Evolutionary conservation across 192 early-diverging fungal genomes (phyloP).

Genomic region (Dissophora ornata): DNA sequence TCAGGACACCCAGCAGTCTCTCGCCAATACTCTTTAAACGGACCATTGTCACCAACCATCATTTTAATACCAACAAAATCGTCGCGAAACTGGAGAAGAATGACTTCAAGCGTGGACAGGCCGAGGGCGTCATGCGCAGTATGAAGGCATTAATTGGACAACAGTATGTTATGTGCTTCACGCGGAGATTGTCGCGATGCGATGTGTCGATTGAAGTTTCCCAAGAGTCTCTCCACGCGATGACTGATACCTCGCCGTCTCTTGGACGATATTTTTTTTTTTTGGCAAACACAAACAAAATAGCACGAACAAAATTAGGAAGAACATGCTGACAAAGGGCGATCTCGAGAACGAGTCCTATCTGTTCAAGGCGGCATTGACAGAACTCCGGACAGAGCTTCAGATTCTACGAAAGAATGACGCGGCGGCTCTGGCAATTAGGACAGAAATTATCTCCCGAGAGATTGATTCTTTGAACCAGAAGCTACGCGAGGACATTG

Average conservation of each 20-base stretch:
- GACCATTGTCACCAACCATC: constrained; percentile 51
- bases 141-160: constrained; percentile 73
- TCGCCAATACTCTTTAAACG: constrained; percentile 20
- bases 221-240: too few species aligned
- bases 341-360: constrained; percentile 90
- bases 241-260: too few species aligned
- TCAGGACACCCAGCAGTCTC: constrained; percentile 2
- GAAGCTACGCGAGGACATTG: constrained; percentile 80
- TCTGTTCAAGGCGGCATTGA: constrained; percentile 83
- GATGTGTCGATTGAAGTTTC: too few species aligned
- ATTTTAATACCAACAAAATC: constrained; percentile 86
- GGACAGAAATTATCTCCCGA: constrained; percentile 76
- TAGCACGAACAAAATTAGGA: constrained; percentile 61
- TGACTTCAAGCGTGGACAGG: constrained; percentile 78
- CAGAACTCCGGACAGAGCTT: constrained; percentile 83
- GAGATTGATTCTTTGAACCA: constrained; percentile 84
- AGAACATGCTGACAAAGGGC: constrained; percentile 72
- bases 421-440: constrained; percentile 77
- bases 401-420: constrained; percentile 82
- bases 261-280: too few species aligned
- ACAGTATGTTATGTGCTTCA: constrained; percentile 61
- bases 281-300: too few species aligned
- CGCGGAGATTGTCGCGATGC: too few species aligned
- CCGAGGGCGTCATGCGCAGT: constrained; percentile 78
- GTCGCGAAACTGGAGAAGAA: constrained; percentile 71